Evolutionary conservation across 106 monocot genomes (phyloP).

Genomic region (Posidonia australis): DNA sequence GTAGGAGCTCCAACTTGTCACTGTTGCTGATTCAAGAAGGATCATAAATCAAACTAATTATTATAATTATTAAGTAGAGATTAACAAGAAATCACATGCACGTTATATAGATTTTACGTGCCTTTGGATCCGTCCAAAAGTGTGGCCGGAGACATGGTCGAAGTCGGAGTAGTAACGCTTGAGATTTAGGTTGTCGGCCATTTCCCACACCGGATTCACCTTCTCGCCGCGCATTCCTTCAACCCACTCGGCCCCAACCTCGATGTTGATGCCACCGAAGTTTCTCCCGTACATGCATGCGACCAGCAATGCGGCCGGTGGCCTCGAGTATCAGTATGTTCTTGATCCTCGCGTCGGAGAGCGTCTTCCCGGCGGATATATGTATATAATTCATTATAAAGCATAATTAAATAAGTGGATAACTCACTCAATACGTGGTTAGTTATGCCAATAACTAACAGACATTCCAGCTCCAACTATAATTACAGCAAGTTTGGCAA

Average conservation of each 20-base stretch:
- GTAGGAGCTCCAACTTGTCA: too few species aligned
- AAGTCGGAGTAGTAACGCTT: slow-evolving; percentile 36
- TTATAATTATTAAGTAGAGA: too few species aligned
- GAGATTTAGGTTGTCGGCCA: slow-evolving; percentile 39
- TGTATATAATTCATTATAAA: slow-evolving; percentile 10
- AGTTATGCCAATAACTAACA: too few species aligned
- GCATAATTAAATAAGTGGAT: too few species aligned
- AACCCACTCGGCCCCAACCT: slow-evolving; percentile 78
- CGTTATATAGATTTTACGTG: too few species aligned
- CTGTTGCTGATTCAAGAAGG: too few species aligned
- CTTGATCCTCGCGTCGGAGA: slow-evolving; percentile 50
- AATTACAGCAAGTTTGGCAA: too few species aligned
- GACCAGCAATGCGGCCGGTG: slow-evolving; percentile 58
- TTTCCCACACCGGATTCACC: slow-evolving; percentile 56
- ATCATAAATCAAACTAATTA: too few species aligned
- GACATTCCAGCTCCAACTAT: too few species aligned
- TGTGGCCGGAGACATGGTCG: slow-evolving; percentile 35
- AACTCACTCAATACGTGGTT: too few species aligned
- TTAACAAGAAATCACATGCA: too few species aligned
- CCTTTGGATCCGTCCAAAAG: too few species aligned
- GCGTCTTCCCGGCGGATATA: slow-evolving; percentile 49
- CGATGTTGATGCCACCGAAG: slow-evolving; percentile 55
- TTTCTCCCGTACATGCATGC: slow-evolving; percentile 44
- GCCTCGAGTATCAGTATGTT: slow-evolving; percentile 59
- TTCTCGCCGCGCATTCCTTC: slow-evolving; percentile 48